These are phyloP conservation scores for Colletotrichum magnum DNA, from an alignment of 2,329 filamentous ascomycete species.

Conservation along the genomic window DNA sequence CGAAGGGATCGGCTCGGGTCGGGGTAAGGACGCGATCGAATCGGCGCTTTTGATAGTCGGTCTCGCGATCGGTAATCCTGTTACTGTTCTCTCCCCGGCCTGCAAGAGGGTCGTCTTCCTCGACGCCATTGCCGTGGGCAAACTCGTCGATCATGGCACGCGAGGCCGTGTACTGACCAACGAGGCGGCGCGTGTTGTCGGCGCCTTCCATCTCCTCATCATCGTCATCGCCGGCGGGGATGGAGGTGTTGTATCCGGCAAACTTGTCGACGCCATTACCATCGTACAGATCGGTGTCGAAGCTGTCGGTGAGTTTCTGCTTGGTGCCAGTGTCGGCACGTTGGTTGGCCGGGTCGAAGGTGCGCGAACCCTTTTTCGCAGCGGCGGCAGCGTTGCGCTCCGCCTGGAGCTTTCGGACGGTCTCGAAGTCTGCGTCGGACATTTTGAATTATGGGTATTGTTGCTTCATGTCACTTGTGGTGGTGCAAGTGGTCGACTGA, in stretches of 20 bases:
- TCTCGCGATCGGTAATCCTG: conserved; percentile 92
- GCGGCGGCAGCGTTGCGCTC: conserved; percentile 89
- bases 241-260: conserved; percentile 90
- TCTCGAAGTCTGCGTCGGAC: conserved; percentile 88
- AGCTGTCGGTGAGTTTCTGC: conserved; percentile 89
- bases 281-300: conserved; percentile 91
- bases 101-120: conserved; percentile 91
- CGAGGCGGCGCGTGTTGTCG: conserved; percentile 81
- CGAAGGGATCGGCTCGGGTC: conserved; percentile 88
- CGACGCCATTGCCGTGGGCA: conserved; percentile 84
- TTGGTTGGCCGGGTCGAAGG: conserved; percentile 84
- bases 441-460: conserved; percentile 61
- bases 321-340: conserved; percentile 88
- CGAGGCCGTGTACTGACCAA: conserved; percentile 96
- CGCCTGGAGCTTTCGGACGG: conserved; percentile 88
- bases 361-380: conserved; percentile 85
- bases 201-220: conserved; percentile 83
- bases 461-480: conserved; percentile 52
- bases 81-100: conserved; percentile 88
- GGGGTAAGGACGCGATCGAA: conserved; percentile 91
- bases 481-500: conserved; percentile 39
- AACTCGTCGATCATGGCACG: conserved; percentile 95
- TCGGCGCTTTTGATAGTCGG: conserved; percentile 96
- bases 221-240: conserved; percentile 83
- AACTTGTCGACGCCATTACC: conserved; percentile 83